Percentiles rank a stretch among this genome's conserved stretches.
Conservation (phyloP, 1,139 yeast genomes). For the Pichia sp. region DNA sequence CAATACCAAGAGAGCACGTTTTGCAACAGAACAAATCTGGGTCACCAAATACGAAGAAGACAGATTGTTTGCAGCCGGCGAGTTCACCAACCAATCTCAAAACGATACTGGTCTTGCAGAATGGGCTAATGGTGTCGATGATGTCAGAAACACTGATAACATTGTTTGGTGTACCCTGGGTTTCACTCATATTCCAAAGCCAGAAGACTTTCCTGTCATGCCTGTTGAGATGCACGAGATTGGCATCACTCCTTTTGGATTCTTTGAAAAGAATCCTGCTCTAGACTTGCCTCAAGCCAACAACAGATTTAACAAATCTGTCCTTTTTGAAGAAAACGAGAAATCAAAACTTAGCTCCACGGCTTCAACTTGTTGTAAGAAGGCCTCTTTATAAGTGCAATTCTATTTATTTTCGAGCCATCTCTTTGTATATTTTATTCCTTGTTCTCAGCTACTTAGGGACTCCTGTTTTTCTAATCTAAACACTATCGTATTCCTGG, state of each 20-base stretch:
- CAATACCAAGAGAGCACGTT: slow-evolving; percentile 64
- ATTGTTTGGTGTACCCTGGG: slow-evolving; percentile 89
- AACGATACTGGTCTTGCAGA: slow-evolving; percentile 58
- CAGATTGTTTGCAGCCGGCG: slow-evolving; percentile 72
- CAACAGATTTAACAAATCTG: slow-evolving; percentile 72
- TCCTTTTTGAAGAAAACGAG: slow-evolving; percentile 31
- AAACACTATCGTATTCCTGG: too few species aligned
- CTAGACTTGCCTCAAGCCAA: slow-evolving; percentile 75
- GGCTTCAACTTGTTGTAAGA: slow-evolving; percentile 42
- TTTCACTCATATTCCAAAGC: slow-evolving; percentile 81
- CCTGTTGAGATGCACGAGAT: slow-evolving; percentile 75
- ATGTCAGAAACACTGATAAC: slow-evolving; percentile 73
- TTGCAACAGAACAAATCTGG: slow-evolving; percentile 74
- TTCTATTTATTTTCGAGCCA: neutral
- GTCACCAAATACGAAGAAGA: slow-evolving; percentile 69
- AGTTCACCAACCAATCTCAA: slow-evolving; percentile 72
- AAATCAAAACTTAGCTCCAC: slow-evolving; percentile 17
- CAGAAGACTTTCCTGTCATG: slow-evolving; percentile 93
- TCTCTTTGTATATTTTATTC: neutral
- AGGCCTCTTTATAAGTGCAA: slow-evolving; percentile 15
- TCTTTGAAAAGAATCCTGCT: slow-evolving; percentile 80
- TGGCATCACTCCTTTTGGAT: slow-evolving; percentile 67
- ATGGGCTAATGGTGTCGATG: slow-evolving; percentile 61
- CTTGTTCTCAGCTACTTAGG: too few species aligned
- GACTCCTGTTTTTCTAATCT: too few species aligned